Percentiles rank a stretch among this genome's conserved stretches.
phyloP scores from a whole-genome alignment of 2,329 filamentous ascomycete genomes.

The Chaetomiaceae sp. region DNA sequence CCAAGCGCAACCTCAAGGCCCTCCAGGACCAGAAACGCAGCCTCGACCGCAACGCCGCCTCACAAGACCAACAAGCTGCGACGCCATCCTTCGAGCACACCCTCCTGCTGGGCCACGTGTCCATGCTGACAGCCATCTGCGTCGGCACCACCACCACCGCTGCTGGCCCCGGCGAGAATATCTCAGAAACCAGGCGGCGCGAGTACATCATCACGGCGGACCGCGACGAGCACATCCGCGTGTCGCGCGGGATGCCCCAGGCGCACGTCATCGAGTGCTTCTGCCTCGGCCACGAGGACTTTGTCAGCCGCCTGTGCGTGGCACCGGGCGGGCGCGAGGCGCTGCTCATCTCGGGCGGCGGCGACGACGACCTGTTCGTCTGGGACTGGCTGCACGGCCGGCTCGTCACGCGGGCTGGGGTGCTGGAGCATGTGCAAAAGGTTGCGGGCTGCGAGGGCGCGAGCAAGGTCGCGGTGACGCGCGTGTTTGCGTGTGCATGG shows the following conservation, averaged over 20 bases:
- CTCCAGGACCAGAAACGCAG: slow-evolving; percentile 53
- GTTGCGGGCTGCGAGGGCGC: slow-evolving; percentile 24
- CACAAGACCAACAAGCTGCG: neutral
- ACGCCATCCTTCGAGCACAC: slow-evolving; percentile 64
- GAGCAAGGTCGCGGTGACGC: slow-evolving; percentile 43
- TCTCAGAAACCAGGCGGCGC: too few species aligned
- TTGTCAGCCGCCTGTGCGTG: slow-evolving; percentile 71
- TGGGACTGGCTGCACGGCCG: slow-evolving; percentile 70
- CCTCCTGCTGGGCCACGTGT: slow-evolving; percentile 86
- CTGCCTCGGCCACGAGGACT: slow-evolving; percentile 82
- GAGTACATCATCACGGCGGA: slow-evolving; percentile 51
- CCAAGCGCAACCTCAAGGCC: slow-evolving; percentile 54
- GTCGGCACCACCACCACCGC: slow-evolving; percentile 8
- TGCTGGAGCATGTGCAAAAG: slow-evolving; percentile 40
- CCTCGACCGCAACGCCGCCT: slow-evolving; percentile 16
- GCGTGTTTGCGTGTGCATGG: slow-evolving; percentile 28
- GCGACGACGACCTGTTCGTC: slow-evolving; percentile 68
- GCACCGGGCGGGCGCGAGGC: slow-evolving; percentile 44
- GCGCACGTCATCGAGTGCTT: slow-evolving; percentile 82
- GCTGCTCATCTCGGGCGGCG: slow-evolving; percentile 78
- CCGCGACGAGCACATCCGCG: slow-evolving; percentile 70
- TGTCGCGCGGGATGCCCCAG: slow-evolving; percentile 73
- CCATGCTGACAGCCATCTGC: slow-evolving; percentile 76
- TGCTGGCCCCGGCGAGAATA: too few species aligned
- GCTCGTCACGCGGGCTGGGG: slow-evolving; percentile 47